Evolutionary conservation across 208 protist species (phyloP).

Genomic region (Leishmania braziliensis): DNA sequence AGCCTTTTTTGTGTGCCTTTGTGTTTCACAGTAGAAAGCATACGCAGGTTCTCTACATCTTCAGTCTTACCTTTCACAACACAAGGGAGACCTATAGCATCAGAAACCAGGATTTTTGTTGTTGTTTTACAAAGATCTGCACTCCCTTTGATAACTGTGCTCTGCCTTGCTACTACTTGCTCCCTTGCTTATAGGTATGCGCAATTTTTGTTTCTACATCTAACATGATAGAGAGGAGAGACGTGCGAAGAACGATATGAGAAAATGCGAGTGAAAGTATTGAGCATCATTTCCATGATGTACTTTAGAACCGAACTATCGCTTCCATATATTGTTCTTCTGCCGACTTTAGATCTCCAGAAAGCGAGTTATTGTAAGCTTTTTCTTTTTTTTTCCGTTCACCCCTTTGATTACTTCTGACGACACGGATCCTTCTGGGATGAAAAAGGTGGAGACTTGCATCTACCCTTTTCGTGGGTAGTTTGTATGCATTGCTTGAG

Average conservation of each 20-base stretch:
- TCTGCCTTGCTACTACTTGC: no score
- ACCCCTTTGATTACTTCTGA: not conserved
- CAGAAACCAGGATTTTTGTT: no score
- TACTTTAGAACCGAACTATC: not conserved
- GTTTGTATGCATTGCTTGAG: not conserved
- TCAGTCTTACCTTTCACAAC: no score
- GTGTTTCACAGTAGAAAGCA: no score
- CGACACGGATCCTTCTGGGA: not conserved
- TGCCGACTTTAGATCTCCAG: not conserved
- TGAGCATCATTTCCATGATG: not conserved
- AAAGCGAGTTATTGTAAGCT: not conserved
- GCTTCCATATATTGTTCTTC: not conserved
- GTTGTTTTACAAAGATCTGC: no score
- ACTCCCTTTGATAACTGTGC: no score
- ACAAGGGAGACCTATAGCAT: no score
- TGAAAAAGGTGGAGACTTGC: not conserved
- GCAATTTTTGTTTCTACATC: not conserved
- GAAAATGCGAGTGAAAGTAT: not conserved
- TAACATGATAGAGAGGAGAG: not conserved
- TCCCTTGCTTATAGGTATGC: not conserved
- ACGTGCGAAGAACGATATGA: not conserved
- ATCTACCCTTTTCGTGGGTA: not conserved
- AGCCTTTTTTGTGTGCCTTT: no score
- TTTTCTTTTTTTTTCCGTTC: no score
- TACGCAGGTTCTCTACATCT: no score